Evolutionary conservation across 345 rosid species (phyloP).

Genomic region (Iberis pinnata): DNA sequence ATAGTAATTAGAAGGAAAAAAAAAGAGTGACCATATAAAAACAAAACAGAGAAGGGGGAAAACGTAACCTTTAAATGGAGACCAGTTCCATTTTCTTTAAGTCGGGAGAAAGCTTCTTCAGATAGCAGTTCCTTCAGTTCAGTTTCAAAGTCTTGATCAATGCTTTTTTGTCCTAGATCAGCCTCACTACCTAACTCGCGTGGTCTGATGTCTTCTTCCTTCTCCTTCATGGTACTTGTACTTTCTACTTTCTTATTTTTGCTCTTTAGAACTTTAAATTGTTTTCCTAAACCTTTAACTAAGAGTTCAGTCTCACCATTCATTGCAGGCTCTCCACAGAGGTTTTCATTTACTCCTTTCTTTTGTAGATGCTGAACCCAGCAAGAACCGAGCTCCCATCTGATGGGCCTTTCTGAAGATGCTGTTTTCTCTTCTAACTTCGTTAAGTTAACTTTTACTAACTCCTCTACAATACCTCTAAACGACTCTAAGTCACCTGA

Average conservation of each 20-base stretch:
- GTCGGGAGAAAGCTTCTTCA: conserved; percentile 65
- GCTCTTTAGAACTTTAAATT: conserved; percentile 71
- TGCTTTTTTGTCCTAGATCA: conserved; percentile 15
- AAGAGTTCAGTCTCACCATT: conserved; percentile 62
- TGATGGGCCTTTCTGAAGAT: conserved; percentile 46
- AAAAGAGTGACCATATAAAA: background rate
- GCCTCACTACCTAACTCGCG: conserved; percentile 12
- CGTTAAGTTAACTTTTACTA: conserved; percentile 51
- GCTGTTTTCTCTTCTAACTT: conserved; percentile 49
- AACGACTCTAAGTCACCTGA: conserved; percentile 42
- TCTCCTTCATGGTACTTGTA: conserved; percentile 12
- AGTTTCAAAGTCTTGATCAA: conserved; percentile 40
- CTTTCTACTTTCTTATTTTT: conserved; percentile 49
- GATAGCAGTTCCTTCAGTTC: conserved; percentile 70
- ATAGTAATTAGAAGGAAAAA: background rate
- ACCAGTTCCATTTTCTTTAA: conserved; percentile 79
- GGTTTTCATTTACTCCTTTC: conserved; percentile 56
- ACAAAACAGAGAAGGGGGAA: conserved; percentile 1
- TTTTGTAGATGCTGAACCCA: conserved; percentile 94
- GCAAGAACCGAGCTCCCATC: conserved; percentile 94
- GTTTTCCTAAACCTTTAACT: conserved; percentile 91
- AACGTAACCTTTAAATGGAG: conserved; percentile 77
- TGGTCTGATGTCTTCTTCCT: conserved; percentile 10
- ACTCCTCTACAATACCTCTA: conserved; percentile 47
- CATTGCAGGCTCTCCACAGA: conserved; percentile 47